Percentiles rank a stretch among this genome's conserved stretches.
These are phyloP conservation scores for Globisporangium nodosum DNA, from an alignment of 352 stramenopile species.

Conservation along the genomic window DNA sequence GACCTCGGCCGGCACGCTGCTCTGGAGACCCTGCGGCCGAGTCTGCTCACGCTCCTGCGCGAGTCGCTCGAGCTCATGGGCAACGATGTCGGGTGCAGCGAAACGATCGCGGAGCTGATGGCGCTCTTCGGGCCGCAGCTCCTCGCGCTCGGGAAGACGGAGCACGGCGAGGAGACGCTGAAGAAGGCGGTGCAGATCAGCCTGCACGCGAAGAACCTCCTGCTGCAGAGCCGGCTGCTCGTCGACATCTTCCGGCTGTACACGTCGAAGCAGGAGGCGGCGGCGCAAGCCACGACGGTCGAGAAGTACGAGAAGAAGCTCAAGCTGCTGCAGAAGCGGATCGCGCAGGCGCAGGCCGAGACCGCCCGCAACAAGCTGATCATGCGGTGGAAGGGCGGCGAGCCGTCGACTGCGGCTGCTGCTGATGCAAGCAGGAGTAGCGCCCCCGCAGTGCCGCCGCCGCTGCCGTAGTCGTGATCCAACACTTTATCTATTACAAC, in stretches of 20 bases:
- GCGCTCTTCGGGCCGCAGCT: slow-evolving; percentile 57
- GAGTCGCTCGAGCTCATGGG: slow-evolving; percentile 39
- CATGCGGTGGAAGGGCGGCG: slow-evolving; percentile 40
- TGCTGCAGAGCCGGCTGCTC: slow-evolving; percentile 62
- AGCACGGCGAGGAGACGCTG: slow-evolving; percentile 58
- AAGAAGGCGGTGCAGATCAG: slow-evolving; percentile 46
- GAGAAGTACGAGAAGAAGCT: slow-evolving; percentile 73
- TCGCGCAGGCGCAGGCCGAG: slow-evolving; percentile 40
- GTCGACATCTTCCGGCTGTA: slow-evolving; percentile 58
- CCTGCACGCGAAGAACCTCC: slow-evolving; percentile 58
- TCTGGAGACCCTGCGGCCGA: slow-evolving; percentile 47
- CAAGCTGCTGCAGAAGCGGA: slow-evolving; percentile 34
- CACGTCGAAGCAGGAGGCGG: slow-evolving; percentile 21
- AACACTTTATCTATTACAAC: slow-evolving; percentile 7
- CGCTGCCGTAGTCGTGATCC: not conserved
- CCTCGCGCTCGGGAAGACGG: slow-evolving; percentile 24
- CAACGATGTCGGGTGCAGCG: slow-evolving; percentile 40
- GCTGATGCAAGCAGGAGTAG: not conserved
- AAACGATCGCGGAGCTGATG: slow-evolving; percentile 65
- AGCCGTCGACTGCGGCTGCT: not conserved
- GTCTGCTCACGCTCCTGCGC: slow-evolving; percentile 35
- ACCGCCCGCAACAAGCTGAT: slow-evolving; percentile 27
- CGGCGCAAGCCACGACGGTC: slow-evolving; percentile 36
- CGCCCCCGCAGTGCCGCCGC: too few species aligned
- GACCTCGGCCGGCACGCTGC: slow-evolving; percentile 18